Base-by-base conservation (phyloP, 1,284 basidiomycete species). In the Sphagnurus paluster region DNA sequence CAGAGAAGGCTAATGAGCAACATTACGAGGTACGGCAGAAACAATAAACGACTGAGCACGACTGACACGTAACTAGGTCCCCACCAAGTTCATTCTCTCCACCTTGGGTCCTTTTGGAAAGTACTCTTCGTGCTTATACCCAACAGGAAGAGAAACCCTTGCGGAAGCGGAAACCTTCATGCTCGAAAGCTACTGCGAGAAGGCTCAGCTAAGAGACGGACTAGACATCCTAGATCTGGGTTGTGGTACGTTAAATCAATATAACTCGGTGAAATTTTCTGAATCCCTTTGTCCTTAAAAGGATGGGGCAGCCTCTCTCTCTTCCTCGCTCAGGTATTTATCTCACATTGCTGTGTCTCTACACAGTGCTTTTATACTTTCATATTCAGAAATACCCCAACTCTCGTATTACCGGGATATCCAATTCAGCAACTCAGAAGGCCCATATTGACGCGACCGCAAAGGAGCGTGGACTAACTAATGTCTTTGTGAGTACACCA, bases 1-100 rank as follows among this genome's bases (percentile, higher is more conserved):
- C 84, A 5, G 77, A 82, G 26, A 86, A 84, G 58, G 87, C 87
- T 25, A 90, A 91, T 56, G 78, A 87, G 56, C 87, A 90, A 63
- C 87, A 90, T 58, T 90, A 90, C 60, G 86, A 90, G 68, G 84
- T 83, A 47, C 49, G 67, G 46, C 14, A n/a, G 26, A 30, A 2
- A 9, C 26, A 16, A 14, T n/a, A n/a, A 14, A 7, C 1, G 17
- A 2, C 7, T 17, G 17, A n/a, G 24, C 17, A 38, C 13, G 14
- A 33, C 16, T 13, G 25, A 36, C 10, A 9, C 8, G 14, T 11
- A 11, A 9, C 5, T 49, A 83, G 81, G 80, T 89, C 6, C 74
- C 84, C 0, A 87, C 84, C 0, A 67, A 74, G 10, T 87, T 88
- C 62, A 85, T 87, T 50, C 59, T 84, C 21, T 77, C 80, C 6